These are phyloP conservation scores for Fomitopsis serialis DNA, from an alignment of 768 basidiomycete species.

Conservation along the genomic window DNA sequence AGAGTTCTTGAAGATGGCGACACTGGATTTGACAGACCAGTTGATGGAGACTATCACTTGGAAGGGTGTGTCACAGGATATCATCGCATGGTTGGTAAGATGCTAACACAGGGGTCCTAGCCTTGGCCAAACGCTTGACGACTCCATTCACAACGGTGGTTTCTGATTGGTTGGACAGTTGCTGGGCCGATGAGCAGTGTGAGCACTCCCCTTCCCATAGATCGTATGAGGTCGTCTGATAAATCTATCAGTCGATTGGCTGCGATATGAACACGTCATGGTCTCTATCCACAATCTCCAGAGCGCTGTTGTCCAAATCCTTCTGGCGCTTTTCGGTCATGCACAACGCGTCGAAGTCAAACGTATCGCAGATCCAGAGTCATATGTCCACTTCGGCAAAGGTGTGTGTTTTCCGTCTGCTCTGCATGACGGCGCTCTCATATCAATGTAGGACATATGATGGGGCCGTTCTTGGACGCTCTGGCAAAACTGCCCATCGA, in stretches of 20 bases:
- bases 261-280: slow-evolving; percentile 14
- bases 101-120: slow-evolving; percentile 2
- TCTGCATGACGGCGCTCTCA: neutral
- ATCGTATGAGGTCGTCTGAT: neutral
- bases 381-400: slow-evolving; percentile 5
- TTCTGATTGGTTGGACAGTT: slow-evolving; percentile 21
- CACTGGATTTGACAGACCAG: slow-evolving; percentile 54
- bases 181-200: slow-evolving; percentile 20
- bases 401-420: neutral
- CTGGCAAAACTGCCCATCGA: slow-evolving; percentile 6
- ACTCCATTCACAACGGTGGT: slow-evolving; percentile 12
- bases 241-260: slow-evolving; percentile 20
- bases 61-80: slow-evolving; percentile 32
- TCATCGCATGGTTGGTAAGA: too few relatives aligned
- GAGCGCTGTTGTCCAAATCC: slow-evolving; percentile 1
- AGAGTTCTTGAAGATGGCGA: slow-evolving; percentile 32
- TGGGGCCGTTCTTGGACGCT: slow-evolving; percentile 14
- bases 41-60: slow-evolving; percentile 43
- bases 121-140: slow-evolving; percentile 14
- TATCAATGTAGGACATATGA: slow-evolving; percentile 11
- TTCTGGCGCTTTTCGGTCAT: slow-evolving; percentile 8
- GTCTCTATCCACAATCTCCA: slow-evolving; percentile 5
- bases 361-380: slow-evolving; percentile 10
- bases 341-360: slow-evolving; percentile 6
- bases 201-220: neutral